These are phyloP conservation scores for Boletus bicolor DNA, from an alignment of 768 basidiomycete genomes.

Conservation along the genomic window DNA sequence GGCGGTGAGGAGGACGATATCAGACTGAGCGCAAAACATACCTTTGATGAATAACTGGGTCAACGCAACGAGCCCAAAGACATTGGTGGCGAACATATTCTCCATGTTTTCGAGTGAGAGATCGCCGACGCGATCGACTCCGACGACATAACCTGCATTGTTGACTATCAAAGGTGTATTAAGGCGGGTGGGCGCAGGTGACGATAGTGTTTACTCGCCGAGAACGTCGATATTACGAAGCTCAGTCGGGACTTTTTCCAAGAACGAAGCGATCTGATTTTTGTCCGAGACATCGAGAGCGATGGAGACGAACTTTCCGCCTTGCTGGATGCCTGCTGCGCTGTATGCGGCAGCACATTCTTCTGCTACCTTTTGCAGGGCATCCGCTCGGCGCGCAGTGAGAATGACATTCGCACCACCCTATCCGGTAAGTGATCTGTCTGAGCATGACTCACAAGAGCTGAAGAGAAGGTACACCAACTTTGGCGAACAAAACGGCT, in stretches of 20 bases:
- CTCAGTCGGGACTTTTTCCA: conserved; percentile 67
- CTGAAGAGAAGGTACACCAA: conserved; percentile 24
- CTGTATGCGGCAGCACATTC: conserved; percentile 68
- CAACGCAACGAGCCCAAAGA: conserved; percentile 79
- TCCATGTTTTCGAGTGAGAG: conserved; percentile 77
- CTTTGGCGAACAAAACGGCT: conserved; percentile 86
- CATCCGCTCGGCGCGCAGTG: conserved; percentile 73
- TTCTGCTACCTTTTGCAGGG: conserved; percentile 65
- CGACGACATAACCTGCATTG: conserved; percentile 89
- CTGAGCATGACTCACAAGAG: neutral
- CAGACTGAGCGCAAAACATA: conserved; percentile 8
- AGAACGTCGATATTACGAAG: conserved; percentile 79
- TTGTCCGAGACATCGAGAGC: conserved; percentile 81
- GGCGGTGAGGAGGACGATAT: conserved; percentile 12
- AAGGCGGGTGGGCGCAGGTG: neutral
- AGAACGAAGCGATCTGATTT: conserved; percentile 62
- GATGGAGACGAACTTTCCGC: conserved; percentile 73
- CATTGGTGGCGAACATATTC: conserved; percentile 77
- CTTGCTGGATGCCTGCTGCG: conserved; percentile 64
- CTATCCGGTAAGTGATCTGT: conserved; percentile 32
- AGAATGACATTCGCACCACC: conserved; percentile 88
- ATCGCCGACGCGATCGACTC: conserved; percentile 82
- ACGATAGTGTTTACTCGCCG: conserved; percentile 43
- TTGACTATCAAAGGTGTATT: conserved; percentile 41
- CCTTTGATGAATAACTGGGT: conserved; percentile 73